Percentiles rank a stretch among this genome's conserved stretches.
Conservation (phyloP, 305 asterid genomes). For the Fraxinus baroniana region DNA sequence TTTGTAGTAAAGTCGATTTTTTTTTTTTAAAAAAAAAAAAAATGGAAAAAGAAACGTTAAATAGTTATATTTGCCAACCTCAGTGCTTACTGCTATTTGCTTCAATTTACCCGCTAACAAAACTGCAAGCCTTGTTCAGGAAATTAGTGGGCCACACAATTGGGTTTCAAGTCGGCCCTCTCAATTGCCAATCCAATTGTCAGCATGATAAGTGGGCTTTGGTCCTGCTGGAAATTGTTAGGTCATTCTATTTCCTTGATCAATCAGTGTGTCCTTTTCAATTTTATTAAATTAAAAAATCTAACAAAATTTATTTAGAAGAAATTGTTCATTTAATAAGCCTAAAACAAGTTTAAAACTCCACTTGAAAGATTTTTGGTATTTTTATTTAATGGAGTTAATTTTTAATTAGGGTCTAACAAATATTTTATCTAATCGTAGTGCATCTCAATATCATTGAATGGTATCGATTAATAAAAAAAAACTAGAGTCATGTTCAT, state of each 20-base stretch:
- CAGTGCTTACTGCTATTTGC: not conserved
- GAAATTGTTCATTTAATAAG: not conserved
- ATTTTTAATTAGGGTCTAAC: not conserved
- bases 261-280: not conserved
- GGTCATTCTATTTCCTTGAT: not conserved
- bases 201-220: not conserved
- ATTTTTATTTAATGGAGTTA: not conserved
- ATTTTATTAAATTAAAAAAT: not conserved
- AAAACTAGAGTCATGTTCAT: not conserved
- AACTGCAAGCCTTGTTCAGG: not conserved
- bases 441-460: not conserved
- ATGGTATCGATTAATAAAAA: not conserved
- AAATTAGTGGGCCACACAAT: not conserved
- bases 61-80: not conserved
- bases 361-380: not conserved
- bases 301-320: not conserved
- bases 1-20: too few species aligned
- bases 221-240: not conserved
- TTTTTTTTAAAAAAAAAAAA: too few species aligned
- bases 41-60: not conserved
- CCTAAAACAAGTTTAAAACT: not conserved
- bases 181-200: not conserved
- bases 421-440: not conserved
- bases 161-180: not conserved
- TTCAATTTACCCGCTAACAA: not conserved